phyloP scores from a whole-genome alignment of 2,329 filamentous ascomycete genomes.

The Fusarium aywerte region DNA sequence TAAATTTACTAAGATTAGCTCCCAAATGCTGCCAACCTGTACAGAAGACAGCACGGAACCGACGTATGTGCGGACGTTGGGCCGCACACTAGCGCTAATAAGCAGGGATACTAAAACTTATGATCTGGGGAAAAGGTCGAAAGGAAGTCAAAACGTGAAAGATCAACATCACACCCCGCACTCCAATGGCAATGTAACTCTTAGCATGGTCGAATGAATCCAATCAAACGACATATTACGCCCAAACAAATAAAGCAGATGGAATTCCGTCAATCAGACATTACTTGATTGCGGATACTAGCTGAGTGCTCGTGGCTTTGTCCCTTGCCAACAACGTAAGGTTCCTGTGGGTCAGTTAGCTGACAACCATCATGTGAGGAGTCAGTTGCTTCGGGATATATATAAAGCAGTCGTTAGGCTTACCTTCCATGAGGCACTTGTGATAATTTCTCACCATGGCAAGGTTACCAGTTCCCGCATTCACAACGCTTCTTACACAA shows the following conservation, averaged over 20 bases:
- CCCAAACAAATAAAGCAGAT: neutral
- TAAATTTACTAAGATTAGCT: no score
- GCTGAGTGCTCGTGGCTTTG: neutral
- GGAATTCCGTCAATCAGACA: neutral
- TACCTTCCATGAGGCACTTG: neutral
- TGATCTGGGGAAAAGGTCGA: conserved; percentile 13
- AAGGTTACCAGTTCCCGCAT: neutral
- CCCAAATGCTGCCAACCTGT: no score
- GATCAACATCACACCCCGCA: conserved; percentile 31
- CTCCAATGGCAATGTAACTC: neutral
- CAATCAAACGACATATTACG: neutral
- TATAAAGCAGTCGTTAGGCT: conserved; percentile 22
- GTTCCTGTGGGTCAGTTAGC: conserved; percentile 27
- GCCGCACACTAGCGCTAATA: conserved; percentile 17
- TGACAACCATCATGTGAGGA: conserved; percentile 30
- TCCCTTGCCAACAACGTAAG: neutral
- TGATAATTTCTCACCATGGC: neutral
- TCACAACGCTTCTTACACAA: conserved; percentile 3
- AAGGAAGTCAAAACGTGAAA: conserved; percentile 7
- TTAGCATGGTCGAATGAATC: neutral
- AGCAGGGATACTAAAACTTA: neutral
- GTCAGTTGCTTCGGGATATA: neutral
- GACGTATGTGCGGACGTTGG: neutral
- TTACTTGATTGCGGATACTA: conserved; percentile 1
- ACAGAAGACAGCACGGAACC: conserved; percentile 12